Percentiles rank a stretch among this genome's conserved stretches.
Conservation (phyloP, 805 yeast genomes). For the Cyberlindnera mississippiensis region DNA sequence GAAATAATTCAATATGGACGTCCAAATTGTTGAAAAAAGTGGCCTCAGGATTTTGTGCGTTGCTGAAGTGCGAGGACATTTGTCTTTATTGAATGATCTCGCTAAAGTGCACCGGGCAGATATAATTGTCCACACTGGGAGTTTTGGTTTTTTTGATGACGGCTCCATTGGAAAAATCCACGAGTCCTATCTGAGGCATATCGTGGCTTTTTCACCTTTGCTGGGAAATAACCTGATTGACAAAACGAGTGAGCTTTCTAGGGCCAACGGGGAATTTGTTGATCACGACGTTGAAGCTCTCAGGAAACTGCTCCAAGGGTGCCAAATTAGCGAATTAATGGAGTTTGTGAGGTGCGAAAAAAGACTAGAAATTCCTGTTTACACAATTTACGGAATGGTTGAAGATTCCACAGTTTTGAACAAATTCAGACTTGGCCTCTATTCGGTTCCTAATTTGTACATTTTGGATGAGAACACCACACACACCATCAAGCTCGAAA, state of each 20-base stretch:
- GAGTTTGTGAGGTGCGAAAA: conserved; percentile 42
- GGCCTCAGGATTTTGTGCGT: conserved; percentile 42
- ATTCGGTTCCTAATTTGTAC: conserved; percentile 51
- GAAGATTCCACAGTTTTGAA: conserved; percentile 70
- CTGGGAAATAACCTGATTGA: conserved; percentile 46
- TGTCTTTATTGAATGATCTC: conserved; percentile 45
- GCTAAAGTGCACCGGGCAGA: conserved; percentile 46
- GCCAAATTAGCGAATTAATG: conserved; percentile 48
- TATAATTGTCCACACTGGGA: conserved; percentile 66
- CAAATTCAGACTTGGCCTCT: conserved; percentile 52
- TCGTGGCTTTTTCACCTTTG: conserved; percentile 63
- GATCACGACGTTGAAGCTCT: conserved; percentile 33
- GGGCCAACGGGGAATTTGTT: conserved; percentile 39
- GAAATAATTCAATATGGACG: conserved; percentile 8
- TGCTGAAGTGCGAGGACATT: conserved; percentile 55
- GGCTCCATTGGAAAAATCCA: conserved; percentile 50
- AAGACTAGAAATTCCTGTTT: conserved; percentile 55
- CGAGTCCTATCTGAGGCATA: conserved; percentile 57
- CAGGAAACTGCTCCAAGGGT: conserved; percentile 33
- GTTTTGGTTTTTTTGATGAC: conserved; percentile 70
- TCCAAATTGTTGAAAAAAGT: conserved; percentile 23
- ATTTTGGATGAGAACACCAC: conserved; percentile 57
- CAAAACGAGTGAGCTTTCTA: conserved; percentile 49
- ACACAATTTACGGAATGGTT: conserved; percentile 71
- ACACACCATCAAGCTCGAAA: conserved; percentile 36